Evolutionary conservation across 2,329 filamentous ascomycete species (phyloP).

Genomic region (Hypoxylon rubiginosum): DNA sequence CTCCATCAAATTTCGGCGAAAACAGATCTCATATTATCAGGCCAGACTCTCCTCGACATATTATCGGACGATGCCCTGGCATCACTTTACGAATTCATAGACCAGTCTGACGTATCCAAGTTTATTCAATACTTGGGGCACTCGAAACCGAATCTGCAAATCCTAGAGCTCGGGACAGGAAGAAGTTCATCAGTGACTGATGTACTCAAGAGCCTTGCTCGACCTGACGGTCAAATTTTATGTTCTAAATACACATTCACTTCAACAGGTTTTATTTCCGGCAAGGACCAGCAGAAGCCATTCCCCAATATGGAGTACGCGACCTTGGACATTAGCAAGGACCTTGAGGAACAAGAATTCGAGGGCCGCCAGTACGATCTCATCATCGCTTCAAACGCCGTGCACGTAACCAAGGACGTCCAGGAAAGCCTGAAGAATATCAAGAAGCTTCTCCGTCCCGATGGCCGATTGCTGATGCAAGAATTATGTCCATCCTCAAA

Average conservation of each 20-base stretch:
- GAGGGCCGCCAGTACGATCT: conserved; percentile 42
- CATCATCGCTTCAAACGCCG: conserved; percentile 43
- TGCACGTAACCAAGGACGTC: conserved; percentile 42
- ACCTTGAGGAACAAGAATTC: conserved; percentile 45
- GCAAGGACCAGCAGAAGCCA: conserved; percentile 27
- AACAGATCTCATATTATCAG: conserved; percentile 28
- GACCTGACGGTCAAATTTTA: conserved; percentile 22
- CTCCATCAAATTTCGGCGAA: conserved; percentile 19
- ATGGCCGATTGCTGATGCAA: conserved; percentile 49
- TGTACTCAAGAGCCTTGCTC: conserved; percentile 19
- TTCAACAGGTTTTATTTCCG: conserved; percentile 27
- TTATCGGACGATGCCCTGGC: conserved; percentile 10
- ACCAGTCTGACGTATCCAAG: conserved; percentile 28
- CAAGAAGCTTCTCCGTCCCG: conserved; percentile 45
- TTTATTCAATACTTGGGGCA: conserved; percentile 26
- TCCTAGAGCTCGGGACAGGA: conserved; percentile 33
- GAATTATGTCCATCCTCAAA: conserved; percentile 45
- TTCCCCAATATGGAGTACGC: conserved; percentile 39
- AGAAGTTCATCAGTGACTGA: conserved; percentile 14
- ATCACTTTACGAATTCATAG: conserved; percentile 30
- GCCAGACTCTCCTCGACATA: conserved; percentile 16
- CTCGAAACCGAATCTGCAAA: conserved; percentile 27
- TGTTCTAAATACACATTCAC: conserved; percentile 34
- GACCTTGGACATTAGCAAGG: conserved; percentile 41
- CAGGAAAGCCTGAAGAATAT: conserved; percentile 39